Conservation (phyloP, 768 basidiomycete species). For the Boletellus sp. region DNA sequence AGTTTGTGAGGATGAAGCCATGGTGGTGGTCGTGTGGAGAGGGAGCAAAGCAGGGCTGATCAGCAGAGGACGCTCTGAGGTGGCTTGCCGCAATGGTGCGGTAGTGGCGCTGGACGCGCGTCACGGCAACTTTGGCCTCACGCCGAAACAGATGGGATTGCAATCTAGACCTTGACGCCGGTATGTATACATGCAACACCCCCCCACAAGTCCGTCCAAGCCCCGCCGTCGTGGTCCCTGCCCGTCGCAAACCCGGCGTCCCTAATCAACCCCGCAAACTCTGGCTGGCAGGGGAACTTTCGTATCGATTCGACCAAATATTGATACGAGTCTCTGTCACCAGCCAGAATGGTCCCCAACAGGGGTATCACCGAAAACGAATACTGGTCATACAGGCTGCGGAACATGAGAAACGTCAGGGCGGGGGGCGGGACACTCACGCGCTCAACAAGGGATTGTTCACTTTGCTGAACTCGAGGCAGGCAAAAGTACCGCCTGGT, state of each 20-base stretch:
- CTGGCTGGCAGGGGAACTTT: constrained; percentile 81
- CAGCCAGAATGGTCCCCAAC: constrained; percentile 93
- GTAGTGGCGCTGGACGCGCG: constrained; percentile 27
- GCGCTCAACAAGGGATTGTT: constrained; percentile 79
- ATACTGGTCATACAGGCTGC: constrained; percentile 88
- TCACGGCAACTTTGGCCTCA: not conserved
- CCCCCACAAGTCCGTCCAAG: constrained; percentile 83
- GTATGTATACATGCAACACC: constrained; percentile 85
- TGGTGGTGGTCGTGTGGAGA: constrained; percentile 31
- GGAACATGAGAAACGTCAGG: constrained; percentile 4
- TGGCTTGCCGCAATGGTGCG: constrained; percentile 23
- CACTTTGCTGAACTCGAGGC: constrained; percentile 94
- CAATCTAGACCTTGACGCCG: constrained; percentile 69
- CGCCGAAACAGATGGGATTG: not conserved
- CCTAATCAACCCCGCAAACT: constrained; percentile 85
- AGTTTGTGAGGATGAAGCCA: constrained; percentile 27
- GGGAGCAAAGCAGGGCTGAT: constrained; percentile 8
- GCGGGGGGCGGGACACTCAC: constrained; percentile 47
- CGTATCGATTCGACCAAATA: constrained; percentile 98
- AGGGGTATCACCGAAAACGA: constrained; percentile 95
- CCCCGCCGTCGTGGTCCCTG: constrained; percentile 70
- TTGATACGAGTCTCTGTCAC: constrained; percentile 92
- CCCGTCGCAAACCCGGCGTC: constrained; percentile 81
- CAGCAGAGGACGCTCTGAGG: not conserved
- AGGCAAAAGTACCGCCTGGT: constrained; percentile 93